phyloP scores from a whole-genome alignment of 1,284 basidiomycete species.

The Microbotryum silenes-acaulis region DNA sequence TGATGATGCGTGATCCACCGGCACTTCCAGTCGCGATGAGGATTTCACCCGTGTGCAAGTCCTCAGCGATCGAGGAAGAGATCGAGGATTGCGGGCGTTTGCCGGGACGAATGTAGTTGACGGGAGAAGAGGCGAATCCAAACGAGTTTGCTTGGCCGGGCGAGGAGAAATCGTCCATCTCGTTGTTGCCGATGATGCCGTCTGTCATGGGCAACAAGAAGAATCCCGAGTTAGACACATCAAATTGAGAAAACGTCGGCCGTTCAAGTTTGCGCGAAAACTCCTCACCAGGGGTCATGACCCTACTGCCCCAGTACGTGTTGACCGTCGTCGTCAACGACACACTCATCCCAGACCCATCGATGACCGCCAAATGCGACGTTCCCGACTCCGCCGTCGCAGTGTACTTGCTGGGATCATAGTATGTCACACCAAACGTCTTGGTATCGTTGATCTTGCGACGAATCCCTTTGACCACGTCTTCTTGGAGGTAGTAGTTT shows the following conservation, averaged over 20 bases:
- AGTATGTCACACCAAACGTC: conserved; percentile 37
- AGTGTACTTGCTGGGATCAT: conserved; percentile 39
- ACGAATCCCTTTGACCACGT: conserved; percentile 35
- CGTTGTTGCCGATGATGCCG: conserved; percentile 38
- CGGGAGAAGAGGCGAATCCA: conserved; percentile 39
- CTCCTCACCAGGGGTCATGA: conserved; percentile 28
- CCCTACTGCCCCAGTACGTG: conserved; percentile 40
- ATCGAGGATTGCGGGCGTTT: conserved; percentile 44
- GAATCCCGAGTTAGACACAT: conserved; percentile 16
- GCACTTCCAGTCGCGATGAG: conserved; percentile 42
- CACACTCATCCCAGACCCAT: conserved; percentile 41
- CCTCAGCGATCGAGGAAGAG: conserved; percentile 41
- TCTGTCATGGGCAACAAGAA: conserved; percentile 32
- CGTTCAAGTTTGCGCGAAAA: background rate
- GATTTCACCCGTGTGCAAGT: conserved; percentile 38
- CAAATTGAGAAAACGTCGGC: no score
- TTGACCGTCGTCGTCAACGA: conserved; percentile 45
- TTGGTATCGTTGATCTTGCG: conserved; percentile 33
- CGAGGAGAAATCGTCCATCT: conserved; percentile 44
- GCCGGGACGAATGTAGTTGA: conserved; percentile 42
- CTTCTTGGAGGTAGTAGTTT: conserved; percentile 37
- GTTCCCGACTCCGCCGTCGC: conserved; percentile 41
- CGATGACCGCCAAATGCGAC: conserved; percentile 42
- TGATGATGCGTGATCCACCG: conserved; percentile 44
- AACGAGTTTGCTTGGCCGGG: conserved; percentile 42